phyloP scores from a whole-genome alignment of 2,329 filamentous ascomycete genomes.

The Epichloe gansuensis region DNA sequence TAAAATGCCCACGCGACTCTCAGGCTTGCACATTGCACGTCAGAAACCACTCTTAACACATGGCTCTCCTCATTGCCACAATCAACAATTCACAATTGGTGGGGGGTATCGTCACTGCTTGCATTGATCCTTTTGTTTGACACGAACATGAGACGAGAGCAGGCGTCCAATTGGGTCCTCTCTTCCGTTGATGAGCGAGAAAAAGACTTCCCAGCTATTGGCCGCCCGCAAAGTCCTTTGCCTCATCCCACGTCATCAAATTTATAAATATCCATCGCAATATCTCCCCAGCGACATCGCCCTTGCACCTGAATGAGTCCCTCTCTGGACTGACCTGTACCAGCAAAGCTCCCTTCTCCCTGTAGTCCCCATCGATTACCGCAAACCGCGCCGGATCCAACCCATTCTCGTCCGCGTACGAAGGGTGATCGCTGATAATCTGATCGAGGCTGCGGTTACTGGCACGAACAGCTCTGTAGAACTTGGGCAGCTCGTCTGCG shows the following conservation, averaged over 20 bases:
- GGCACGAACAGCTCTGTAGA: neutral
- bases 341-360: neutral
- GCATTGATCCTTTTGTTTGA: neutral
- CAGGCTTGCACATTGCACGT: too few species aligned
- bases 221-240: neutral
- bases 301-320: constrained; percentile 5
- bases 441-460: neutral
- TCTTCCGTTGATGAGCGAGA: neutral
- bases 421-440: constrained; percentile 1
- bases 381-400: constrained; percentile 1
- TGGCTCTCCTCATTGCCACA: too few species aligned
- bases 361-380: constrained; percentile 1
- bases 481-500: neutral
- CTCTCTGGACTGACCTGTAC: neutral
- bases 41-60: too few species aligned
- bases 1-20: too few species aligned
- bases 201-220: neutral
- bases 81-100: neutral
- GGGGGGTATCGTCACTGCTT: neutral
- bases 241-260: constrained; percentile 6
- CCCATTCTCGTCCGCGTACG: neutral
- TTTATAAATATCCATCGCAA: constrained; percentile 5
- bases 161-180: neutral
- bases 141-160: neutral
- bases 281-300: constrained; percentile 2